Percentiles rank a stretch among this genome's conserved stretches.
These are phyloP conservation scores for Cryptosporidium viatorum DNA, from an alignment of 169 alveolate genomes.

Conservation along the genomic window DNA sequence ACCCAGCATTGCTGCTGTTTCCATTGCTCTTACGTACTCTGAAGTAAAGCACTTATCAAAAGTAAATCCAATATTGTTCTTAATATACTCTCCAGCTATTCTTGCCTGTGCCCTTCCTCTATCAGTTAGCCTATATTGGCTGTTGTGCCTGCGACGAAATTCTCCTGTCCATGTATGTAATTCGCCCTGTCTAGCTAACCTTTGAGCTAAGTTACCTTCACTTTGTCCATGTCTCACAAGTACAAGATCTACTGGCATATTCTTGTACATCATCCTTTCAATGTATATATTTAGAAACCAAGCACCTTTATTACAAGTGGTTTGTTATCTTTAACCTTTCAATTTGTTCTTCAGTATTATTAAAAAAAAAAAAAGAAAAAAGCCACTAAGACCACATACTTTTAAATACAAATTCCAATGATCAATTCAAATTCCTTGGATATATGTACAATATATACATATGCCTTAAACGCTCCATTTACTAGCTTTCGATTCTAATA, in stretches of 20 bases:
- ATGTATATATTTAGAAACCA: not conserved
- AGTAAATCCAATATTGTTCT: slow-evolving; percentile 68
- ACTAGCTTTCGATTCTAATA: not conserved
- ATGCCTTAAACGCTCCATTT: too few species aligned
- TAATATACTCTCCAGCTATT: slow-evolving; percentile 80
- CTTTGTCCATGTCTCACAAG: slow-evolving; percentile 82
- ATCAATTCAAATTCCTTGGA: not conserved
- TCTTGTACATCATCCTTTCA: slow-evolving; percentile 66
- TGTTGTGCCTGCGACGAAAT: slow-evolving; percentile 80
- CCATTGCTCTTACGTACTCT: slow-evolving; percentile 82
- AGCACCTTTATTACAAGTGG: not conserved
- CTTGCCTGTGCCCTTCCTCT: slow-evolving; percentile 80
- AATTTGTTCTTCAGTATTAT: too few species aligned
- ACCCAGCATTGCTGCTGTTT: slow-evolving; percentile 81
- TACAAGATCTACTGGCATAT: slow-evolving; percentile 81
- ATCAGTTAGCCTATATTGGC: slow-evolving; percentile 80
- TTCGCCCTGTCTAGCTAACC: slow-evolving; percentile 76
- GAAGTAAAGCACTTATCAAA: slow-evolving; percentile 81
- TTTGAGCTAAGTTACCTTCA: slow-evolving; percentile 81
- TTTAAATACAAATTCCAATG: too few species aligned
- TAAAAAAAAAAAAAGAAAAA: too few species aligned
- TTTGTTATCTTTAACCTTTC: not conserved
- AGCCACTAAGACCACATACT: not conserved
- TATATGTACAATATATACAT: too few species aligned
- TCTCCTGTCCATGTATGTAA: slow-evolving; percentile 77